These are phyloP conservation scores for Dalbergia cochinchinensis DNA, from an alignment of 306 rosid genomes.

Conservation along the genomic window DNA sequence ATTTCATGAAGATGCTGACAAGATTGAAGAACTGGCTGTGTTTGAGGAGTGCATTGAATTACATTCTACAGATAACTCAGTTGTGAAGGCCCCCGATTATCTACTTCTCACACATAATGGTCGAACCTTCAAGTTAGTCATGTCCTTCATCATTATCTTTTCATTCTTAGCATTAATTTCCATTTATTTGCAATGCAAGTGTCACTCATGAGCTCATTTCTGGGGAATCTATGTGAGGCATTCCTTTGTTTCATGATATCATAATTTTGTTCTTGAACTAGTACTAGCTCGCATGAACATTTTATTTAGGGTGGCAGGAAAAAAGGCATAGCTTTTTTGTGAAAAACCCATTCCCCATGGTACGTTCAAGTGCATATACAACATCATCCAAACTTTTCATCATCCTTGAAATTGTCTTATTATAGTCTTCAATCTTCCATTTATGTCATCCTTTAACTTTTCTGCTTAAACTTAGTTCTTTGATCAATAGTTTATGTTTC, in stretches of 20 bases:
- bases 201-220: conserved; percentile 15
- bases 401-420: conserved; percentile 29
- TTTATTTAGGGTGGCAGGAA: conserved; percentile 31
- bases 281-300: conserved; percentile 13
- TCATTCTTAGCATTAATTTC: neutral
- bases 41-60: conserved; percentile 95
- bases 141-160: conserved; percentile 42
- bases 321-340: conserved; percentile 24
- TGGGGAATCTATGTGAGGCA: conserved; percentile 26
- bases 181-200: conserved; percentile 9
- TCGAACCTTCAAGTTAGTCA: conserved; percentile 87
- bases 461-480: conserved; percentile 22
- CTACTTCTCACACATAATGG: conserved; percentile 94
- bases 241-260: conserved; percentile 29
- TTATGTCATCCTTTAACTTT: conserved; percentile 31
- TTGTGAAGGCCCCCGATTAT: conserved; percentile 87
- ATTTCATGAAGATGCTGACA: conserved; percentile 89
- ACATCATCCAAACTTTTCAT: neutral
- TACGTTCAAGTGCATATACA: conserved; percentile 22
- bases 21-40: conserved; percentile 84
- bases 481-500: neutral
- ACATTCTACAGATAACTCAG: conserved; percentile 70
- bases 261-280: conserved; percentile 1
- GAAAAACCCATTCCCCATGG: neutral
- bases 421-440: conserved; percentile 26